Percentiles rank a stretch among this genome's conserved stretches.
Conservation (phyloP, 208 protist species). For the Wallacemonas collosoma region DNA sequence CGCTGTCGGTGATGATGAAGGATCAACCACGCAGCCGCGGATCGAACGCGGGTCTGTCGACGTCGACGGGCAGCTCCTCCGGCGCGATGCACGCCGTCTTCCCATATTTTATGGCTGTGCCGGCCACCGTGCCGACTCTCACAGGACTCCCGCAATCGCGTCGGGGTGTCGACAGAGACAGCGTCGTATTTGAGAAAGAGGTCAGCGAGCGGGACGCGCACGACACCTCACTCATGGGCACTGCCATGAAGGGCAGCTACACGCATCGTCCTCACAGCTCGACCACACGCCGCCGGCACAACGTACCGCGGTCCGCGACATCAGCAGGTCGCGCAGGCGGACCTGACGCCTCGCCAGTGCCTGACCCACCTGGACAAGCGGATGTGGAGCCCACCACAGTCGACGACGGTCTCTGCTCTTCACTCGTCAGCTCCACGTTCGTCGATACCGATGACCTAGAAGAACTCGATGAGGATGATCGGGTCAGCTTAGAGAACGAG, state of each 20-base stretch:
- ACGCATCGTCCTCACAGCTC: conserved; percentile 2
- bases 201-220: background rate
- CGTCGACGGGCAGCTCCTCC: background rate
- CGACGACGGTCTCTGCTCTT: conserved; percentile 48
- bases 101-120: conserved; percentile 3
- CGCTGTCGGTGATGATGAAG: conserved; percentile 14
- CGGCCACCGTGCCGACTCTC: conserved; percentile 1
- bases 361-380: background rate
- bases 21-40: background rate
- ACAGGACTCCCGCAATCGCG: background rate
- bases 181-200: no score
- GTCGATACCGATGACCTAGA: conserved; percentile 9
- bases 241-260: conserved; percentile 8
- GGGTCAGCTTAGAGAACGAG: conserved; percentile 14
- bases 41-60: no score
- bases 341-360: background rate
- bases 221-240: background rate
- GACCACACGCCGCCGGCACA: background rate
- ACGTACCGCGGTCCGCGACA: no score
- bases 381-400: conserved; percentile 8
- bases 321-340: background rate
- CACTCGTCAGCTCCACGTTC: conserved; percentile 24
- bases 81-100: conserved; percentile 6
- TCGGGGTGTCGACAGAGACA: no score
- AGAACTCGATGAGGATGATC: conserved; percentile 25